These are phyloP conservation scores for Phytophthora palmivora DNA, from an alignment of 352 stramenopile species.

Conservation along the genomic window DNA sequence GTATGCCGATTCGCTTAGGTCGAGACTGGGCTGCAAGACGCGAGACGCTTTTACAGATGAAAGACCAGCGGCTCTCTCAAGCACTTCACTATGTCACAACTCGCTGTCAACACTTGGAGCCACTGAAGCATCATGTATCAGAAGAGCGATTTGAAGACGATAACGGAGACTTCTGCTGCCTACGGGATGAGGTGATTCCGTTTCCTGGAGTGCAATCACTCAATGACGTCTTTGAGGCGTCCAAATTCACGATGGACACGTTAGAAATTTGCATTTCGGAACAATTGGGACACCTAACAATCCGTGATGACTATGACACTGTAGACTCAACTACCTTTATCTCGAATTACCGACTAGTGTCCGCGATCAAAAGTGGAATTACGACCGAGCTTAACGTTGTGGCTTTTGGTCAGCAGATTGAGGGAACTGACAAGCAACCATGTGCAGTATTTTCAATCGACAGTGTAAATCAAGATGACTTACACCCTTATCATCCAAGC, in stretches of 20 bases:
- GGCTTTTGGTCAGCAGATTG: conserved; percentile 14
- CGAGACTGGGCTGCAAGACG: too few species aligned
- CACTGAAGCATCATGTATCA: too few species aligned
- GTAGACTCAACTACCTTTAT: conserved; percentile 4
- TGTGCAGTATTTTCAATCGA: conserved; percentile 19
- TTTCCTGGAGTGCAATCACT: conserved; percentile 13
- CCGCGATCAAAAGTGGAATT: conserved; percentile 7
- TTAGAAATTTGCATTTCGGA: conserved; percentile 48
- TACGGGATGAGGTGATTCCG: too few species aligned
- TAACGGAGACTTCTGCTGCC: too few species aligned
- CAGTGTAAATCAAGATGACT: conserved; percentile 36
- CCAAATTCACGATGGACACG: conserved; percentile 36
- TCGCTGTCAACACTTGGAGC: too few species aligned
- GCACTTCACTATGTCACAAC: too few species aligned
- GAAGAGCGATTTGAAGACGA: too few species aligned
- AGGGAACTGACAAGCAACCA: conserved; percentile 1
- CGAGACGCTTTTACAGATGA: too few species aligned
- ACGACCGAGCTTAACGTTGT: conserved; percentile 26
- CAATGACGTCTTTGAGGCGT: conserved; percentile 35
- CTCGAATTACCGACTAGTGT: conserved; percentile 11
- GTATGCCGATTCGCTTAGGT: too few species aligned
- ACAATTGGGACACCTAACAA: conserved; percentile 34
- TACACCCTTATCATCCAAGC: conserved; percentile 32
- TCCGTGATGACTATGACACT: conserved; percentile 27
- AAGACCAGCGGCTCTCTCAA: too few species aligned